These are phyloP conservation scores for Chloromonas sp. DNA, from an alignment of 163 green algal species.

Conservation along the genomic window DNA sequence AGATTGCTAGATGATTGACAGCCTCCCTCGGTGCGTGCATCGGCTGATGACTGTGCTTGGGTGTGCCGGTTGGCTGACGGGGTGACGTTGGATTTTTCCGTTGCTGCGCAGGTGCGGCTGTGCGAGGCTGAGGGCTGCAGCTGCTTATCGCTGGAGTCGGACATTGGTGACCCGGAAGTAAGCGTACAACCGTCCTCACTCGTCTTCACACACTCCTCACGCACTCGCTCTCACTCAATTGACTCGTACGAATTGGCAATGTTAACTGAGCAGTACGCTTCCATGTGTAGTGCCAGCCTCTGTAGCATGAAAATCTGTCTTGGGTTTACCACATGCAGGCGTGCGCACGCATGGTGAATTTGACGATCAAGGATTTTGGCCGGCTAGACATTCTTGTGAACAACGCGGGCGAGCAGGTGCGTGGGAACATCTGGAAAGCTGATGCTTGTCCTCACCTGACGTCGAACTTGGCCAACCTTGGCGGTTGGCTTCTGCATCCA, in stretches of 20 bases:
- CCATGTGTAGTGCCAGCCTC: no score
- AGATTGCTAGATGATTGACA: no score
- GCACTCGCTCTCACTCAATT: background rate
- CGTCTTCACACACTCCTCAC: background rate
- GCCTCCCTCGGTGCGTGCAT: no score
- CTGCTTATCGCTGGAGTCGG: background rate
- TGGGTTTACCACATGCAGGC: background rate
- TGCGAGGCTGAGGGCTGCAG: background rate
- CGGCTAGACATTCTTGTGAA: conserved; percentile 20
- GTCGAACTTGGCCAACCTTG: no score
- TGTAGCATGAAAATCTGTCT: no score
- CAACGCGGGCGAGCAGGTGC: conserved; percentile 6
- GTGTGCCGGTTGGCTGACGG: no score
- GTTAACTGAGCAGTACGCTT: no score
- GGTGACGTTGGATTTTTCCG: no score
- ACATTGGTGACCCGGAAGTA: background rate
- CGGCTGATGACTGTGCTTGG: no score
- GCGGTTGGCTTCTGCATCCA: no score
- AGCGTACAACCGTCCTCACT: background rate
- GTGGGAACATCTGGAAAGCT: background rate
- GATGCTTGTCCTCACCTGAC: no score
- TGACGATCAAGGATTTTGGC: background rate
- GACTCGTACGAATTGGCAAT: no score
- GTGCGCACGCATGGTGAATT: background rate
- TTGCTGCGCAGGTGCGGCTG: background rate